These are phyloP conservation scores for Rhododendron ferrugineum DNA, from an alignment of 148 eudicot species.

Conservation along the genomic window DNA sequence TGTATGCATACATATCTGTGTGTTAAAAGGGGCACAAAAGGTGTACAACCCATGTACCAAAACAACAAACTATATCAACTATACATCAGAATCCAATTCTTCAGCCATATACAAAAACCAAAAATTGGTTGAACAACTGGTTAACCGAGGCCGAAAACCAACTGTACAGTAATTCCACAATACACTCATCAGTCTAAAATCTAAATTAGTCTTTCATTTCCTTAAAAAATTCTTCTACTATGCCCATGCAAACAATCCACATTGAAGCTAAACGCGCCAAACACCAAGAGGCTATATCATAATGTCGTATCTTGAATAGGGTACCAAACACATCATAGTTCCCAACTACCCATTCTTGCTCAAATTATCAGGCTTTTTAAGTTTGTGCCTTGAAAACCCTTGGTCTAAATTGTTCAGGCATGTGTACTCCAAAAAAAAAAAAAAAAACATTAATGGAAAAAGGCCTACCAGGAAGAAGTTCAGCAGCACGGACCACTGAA, in stretches of 20 bases:
- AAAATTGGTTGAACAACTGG: not conserved
- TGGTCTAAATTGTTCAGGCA: not conserved
- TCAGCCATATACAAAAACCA: not conserved
- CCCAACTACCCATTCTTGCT: not conserved
- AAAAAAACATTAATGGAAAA: not conserved
- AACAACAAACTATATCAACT: not conserved
- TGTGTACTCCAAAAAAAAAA: slow-evolving; percentile 1
- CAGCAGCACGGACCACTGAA: slow-evolving; percentile 81
- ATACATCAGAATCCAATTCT: not conserved
- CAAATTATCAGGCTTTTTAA: not conserved
- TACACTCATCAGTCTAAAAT: not conserved
- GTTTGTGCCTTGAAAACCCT: not conserved
- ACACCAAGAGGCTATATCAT: not conserved
- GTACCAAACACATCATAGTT: not conserved
- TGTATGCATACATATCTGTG: not conserved
- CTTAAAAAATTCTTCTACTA: not conserved
- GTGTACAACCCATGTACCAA: not conserved
- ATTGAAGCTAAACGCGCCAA: not conserved
- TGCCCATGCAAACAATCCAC: not conserved
- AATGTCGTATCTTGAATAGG: not conserved
- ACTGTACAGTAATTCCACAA: not conserved
- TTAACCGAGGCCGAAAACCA: not conserved
- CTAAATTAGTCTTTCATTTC: not conserved
- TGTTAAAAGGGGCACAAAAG: not conserved
- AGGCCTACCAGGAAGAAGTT: slow-evolving; percentile 84